phyloP scores from a whole-genome alignment of 2,329 filamentous ascomycete species.

The Colletotrichum cereale region DNA sequence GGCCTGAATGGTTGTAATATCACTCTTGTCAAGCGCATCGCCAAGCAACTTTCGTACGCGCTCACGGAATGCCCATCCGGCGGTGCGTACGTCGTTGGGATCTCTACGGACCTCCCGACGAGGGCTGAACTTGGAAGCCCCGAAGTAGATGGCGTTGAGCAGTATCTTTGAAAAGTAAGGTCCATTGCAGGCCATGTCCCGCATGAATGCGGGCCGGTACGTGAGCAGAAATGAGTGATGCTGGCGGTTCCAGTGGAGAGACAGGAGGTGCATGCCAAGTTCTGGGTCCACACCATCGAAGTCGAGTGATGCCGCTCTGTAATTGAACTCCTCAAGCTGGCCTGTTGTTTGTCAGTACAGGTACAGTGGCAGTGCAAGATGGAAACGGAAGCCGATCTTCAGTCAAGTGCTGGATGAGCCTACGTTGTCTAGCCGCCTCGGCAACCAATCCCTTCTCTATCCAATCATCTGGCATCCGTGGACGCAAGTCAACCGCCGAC shows the following conservation, averaged over 20 bases:
- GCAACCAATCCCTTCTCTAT: slow-evolving; percentile 60
- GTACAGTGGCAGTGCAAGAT: background rate
- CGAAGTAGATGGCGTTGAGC: slow-evolving; percentile 66
- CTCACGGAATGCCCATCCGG: slow-evolving; percentile 61
- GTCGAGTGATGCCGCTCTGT: slow-evolving; percentile 60
- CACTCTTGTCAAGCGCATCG: slow-evolving; percentile 59
- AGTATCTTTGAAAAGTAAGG: slow-evolving; percentile 69
- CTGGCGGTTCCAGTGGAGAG: slow-evolving; percentile 66
- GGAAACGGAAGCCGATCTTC: background rate
- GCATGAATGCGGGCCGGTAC: slow-evolving; percentile 66
- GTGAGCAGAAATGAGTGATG: slow-evolving; percentile 62
- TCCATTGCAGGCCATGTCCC: slow-evolving; percentile 65
- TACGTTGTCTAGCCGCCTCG: slow-evolving; percentile 60
- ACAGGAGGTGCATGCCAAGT: slow-evolving; percentile 63
- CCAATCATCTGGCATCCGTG: slow-evolving; percentile 53
- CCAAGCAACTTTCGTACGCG: slow-evolving; percentile 61
- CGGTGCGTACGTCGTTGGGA: slow-evolving; percentile 58
- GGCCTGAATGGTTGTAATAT: slow-evolving; percentile 67
- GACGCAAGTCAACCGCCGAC: slow-evolving; percentile 36
- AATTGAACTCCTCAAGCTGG: slow-evolving; percentile 63
- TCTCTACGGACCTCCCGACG: slow-evolving; percentile 59
- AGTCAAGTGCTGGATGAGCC: slow-evolving; percentile 7
- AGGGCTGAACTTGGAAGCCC: slow-evolving; percentile 59
- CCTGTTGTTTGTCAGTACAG: slow-evolving; percentile 41
- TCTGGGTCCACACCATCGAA: slow-evolving; percentile 68